Percentiles rank a stretch among this genome's conserved stretches.
These are phyloP conservation scores for Salisapilia sapeloensis DNA, from an alignment of 352 stramenopile species.

Conservation along the genomic window DNA sequence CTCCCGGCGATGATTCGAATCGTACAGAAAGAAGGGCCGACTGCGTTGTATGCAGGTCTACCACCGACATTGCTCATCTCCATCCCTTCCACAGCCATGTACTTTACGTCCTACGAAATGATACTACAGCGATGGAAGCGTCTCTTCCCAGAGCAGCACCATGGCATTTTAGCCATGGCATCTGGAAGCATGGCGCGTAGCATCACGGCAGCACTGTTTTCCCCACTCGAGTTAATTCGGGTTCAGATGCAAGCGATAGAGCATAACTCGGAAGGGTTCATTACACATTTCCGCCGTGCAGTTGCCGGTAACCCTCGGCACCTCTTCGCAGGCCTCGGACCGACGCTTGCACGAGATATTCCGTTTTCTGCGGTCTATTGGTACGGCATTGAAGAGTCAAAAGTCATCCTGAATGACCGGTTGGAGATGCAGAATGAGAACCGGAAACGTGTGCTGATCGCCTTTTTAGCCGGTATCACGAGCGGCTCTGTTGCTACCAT, in stretches of 20 bases:
- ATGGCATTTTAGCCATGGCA: slow-evolving; percentile 23
- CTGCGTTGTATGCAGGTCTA: slow-evolving; percentile 68
- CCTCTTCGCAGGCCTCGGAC: slow-evolving; percentile 57
- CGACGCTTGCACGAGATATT: slow-evolving; percentile 88
- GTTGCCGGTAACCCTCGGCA: slow-evolving; percentile 18
- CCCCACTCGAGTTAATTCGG: slow-evolving; percentile 73
- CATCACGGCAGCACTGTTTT: slow-evolving; percentile 49
- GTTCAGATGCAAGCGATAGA: slow-evolving; percentile 76
- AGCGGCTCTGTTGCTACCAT: slow-evolving; percentile 77
- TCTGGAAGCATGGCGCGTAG: slow-evolving; percentile 30
- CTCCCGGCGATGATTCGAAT: slow-evolving; percentile 52
- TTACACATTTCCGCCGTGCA: slow-evolving; percentile 16
- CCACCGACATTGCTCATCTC: slow-evolving; percentile 83
- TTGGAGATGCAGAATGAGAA: slow-evolving; percentile 12
- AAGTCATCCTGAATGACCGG: slow-evolving; percentile 15
- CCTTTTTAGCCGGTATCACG: slow-evolving; percentile 71
- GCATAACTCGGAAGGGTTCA: slow-evolving; percentile 30
- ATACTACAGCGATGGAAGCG: slow-evolving; percentile 19
- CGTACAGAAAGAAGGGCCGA: slow-evolving; percentile 28
- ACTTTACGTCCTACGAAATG: slow-evolving; percentile 88
- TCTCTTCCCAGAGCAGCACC: slow-evolving; percentile 15
- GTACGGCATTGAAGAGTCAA: slow-evolving; percentile 79
- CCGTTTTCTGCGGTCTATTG: slow-evolving; percentile 92
- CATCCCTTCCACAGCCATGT: slow-evolving; percentile 86
- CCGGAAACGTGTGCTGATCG: slow-evolving; percentile 20